A percentile compares a stretch with the other conserved stretches of the same genome.
Conservation (phyloP, 1,139 yeast genomes). For the Yamadazyma spencermartinsiae region DNA sequence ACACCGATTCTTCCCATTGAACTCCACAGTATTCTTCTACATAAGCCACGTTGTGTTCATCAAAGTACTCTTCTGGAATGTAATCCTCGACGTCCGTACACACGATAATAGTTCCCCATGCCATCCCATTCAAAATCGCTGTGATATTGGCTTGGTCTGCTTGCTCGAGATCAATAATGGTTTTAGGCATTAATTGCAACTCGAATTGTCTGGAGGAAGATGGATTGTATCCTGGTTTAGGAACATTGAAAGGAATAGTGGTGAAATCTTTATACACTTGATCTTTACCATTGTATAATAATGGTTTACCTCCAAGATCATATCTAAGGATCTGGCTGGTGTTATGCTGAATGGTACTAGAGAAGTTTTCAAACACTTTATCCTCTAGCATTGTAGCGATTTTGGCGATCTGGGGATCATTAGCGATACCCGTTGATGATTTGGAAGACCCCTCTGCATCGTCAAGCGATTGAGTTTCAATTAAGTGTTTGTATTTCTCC, state of each 20-base stretch:
- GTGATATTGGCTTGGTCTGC: conserved; percentile 27
- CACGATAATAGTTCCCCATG: conserved; percentile 93
- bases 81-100: conserved; percentile 78
- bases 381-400: conserved; percentile 65
- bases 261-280: conserved; percentile 46
- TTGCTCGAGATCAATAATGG: conserved; percentile 77
- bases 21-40: conserved; percentile 91
- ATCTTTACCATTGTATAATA: conserved; percentile 68
- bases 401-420: conserved; percentile 39
- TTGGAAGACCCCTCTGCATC: conserved; percentile 26
- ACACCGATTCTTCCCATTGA: conserved; percentile 81
- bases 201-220: conserved; percentile 69
- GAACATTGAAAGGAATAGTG: conserved; percentile 32
- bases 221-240: conserved; percentile 61
- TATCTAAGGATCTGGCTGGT: conserved; percentile 86
- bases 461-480: conserved; percentile 40
- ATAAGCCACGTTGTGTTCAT: conserved; percentile 70
- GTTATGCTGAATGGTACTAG: conserved; percentile 72
- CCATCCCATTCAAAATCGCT: conserved; percentile 75
- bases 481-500: conserved; percentile 49
- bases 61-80: conserved; percentile 56
- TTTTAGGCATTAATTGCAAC: conserved; percentile 91
- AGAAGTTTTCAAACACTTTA: conserved; percentile 74
- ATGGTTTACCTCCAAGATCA: conserved; percentile 71
- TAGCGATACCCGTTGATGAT: conserved; percentile 12